A percentile compares a stretch with the other conserved stretches of the same genome.
phyloP scores from a whole-genome alignment of 371 early-diverging fungal genomes.

The Sanchytrium tribonematis region DNA sequence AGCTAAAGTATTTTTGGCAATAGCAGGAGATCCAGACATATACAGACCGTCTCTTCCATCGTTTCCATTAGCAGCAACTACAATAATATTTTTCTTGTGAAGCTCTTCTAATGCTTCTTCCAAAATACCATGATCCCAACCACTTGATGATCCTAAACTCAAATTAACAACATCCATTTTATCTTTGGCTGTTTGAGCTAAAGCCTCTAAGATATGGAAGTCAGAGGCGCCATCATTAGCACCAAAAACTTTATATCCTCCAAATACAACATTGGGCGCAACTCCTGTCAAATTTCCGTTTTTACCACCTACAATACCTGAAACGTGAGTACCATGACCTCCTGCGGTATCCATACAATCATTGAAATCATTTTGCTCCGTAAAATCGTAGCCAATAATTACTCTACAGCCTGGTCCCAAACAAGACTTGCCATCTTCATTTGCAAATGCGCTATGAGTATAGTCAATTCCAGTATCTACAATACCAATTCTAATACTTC shows the following conservation, averaged over 20 bases:
- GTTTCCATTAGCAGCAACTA: constrained; percentile 40
- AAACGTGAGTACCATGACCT: constrained; percentile 31
- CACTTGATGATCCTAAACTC: constrained; percentile 32
- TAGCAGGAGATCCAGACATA: constrained; percentile 28
- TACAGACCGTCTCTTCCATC: constrained; percentile 32
- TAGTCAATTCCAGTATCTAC: constrained; percentile 2
- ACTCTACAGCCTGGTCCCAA: constrained; percentile 20
- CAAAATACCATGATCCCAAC: constrained; percentile 25
- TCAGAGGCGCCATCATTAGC: constrained; percentile 26
- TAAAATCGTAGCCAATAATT: constrained; percentile 23
- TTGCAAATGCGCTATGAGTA: constrained; percentile 34
- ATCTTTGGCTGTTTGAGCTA: constrained; percentile 29
- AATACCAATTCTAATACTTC: background rate
- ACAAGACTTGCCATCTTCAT: constrained; percentile 23
- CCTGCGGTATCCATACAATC: constrained; percentile 18
- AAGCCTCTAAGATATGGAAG: constrained; percentile 33
- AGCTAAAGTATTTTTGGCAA: constrained; percentile 25
- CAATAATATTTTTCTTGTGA: constrained; percentile 21
- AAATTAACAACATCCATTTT: constrained; percentile 36
- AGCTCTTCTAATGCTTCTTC: constrained; percentile 17
- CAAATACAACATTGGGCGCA: constrained; percentile 31
- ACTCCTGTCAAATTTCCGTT: constrained; percentile 28
- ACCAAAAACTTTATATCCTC: constrained; percentile 36
- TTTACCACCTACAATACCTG: constrained; percentile 33
- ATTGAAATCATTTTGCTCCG: constrained; percentile 17